These are phyloP conservation scores for Talaromyces albobiverticillius DNA, from an alignment of 2,329 filamentous ascomycete species.

Conservation along the genomic window DNA sequence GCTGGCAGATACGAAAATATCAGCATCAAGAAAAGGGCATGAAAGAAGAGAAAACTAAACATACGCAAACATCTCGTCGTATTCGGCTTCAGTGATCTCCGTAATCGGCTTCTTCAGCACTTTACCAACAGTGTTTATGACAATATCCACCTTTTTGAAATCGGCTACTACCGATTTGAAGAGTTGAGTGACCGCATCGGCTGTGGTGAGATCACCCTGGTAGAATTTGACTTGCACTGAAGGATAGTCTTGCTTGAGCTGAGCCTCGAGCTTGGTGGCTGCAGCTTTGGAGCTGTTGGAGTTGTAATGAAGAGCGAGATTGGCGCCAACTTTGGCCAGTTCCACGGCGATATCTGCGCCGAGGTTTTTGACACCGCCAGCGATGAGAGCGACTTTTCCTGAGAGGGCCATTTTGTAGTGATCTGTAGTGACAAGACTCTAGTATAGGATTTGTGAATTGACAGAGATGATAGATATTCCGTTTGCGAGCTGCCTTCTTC, in stretches of 20 bases:
- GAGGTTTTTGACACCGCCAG: constrained; percentile 44
- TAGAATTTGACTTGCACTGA: constrained; percentile 38
- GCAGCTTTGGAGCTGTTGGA: constrained; percentile 38
- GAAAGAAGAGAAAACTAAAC: constrained; percentile 11
- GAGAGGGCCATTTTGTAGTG: constrained; percentile 21
- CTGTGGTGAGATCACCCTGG: constrained; percentile 44
- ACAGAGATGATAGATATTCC: too few species aligned
- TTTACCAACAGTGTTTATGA: constrained; percentile 52
- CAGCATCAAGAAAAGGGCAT: neutral
- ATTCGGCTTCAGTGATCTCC: constrained; percentile 45
- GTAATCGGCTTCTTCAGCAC: constrained; percentile 48
- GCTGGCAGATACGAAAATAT: constrained; percentile 19
- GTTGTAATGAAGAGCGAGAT: constrained; percentile 42
- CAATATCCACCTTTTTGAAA: constrained; percentile 48
- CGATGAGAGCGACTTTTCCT: constrained; percentile 42
- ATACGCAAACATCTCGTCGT: constrained; percentile 49
- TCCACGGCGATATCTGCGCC: constrained; percentile 39
- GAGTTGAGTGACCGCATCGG: constrained; percentile 38
- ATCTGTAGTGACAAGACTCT: constrained; percentile 22
- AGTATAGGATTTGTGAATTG: too few species aligned
- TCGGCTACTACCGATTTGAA: constrained; percentile 40
- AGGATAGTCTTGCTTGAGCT: constrained; percentile 34
- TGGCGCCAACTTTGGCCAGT: constrained; percentile 32
- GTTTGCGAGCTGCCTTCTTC: too few species aligned
- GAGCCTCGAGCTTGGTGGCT: constrained; percentile 34